phyloP scores from a whole-genome alignment of 805 yeast species.

The Vanderwaltozyma tropicalis region DNA sequence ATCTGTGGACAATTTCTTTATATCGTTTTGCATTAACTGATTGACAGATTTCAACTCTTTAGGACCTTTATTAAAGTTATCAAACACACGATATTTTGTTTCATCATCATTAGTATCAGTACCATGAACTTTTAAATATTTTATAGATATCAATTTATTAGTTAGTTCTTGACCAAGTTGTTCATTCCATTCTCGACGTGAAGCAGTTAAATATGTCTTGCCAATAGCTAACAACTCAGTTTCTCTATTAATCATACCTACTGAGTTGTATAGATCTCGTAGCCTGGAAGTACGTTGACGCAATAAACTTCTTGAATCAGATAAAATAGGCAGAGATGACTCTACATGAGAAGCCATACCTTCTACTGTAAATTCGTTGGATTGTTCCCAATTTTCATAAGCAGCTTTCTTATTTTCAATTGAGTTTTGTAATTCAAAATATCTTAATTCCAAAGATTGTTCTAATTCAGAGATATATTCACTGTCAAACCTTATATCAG shows the following conservation, averaged over 20 bases:
- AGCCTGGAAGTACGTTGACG: slow-evolving; percentile 15
- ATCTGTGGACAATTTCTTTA: slow-evolving; percentile 15
- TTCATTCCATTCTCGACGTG: slow-evolving; percentile 21
- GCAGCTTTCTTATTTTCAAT: slow-evolving; percentile 18
- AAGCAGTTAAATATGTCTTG: slow-evolving; percentile 15
- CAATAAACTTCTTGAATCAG: slow-evolving; percentile 6
- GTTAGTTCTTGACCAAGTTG: slow-evolving; percentile 18
- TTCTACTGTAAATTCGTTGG: slow-evolving; percentile 10
- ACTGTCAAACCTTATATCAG: slow-evolving; percentile 4
- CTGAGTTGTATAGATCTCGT: slow-evolving; percentile 17
- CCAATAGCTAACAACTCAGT: slow-evolving; percentile 15
- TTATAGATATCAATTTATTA: slow-evolving; percentile 13
- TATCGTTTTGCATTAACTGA: slow-evolving; percentile 16
- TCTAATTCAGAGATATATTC: slow-evolving; percentile 7
- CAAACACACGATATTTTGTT: slow-evolving; percentile 15
- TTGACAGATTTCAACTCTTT: slow-evolving; percentile 19
- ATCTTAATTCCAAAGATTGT: slow-evolving; percentile 12
- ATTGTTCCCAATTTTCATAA: slow-evolving; percentile 17
- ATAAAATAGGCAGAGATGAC: slow-evolving; percentile 10
- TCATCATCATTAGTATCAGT: slow-evolving; percentile 4
- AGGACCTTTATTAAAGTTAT: slow-evolving; percentile 21
- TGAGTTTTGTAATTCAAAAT: slow-evolving; percentile 17
- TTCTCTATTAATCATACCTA: slow-evolving; percentile 17
- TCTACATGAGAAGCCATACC: slow-evolving; percentile 7
- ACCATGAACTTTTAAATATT: slow-evolving; percentile 10